phyloP scores from a whole-genome alignment of 2,329 filamentous ascomycete species.

The Bipolaris zeicola region DNA sequence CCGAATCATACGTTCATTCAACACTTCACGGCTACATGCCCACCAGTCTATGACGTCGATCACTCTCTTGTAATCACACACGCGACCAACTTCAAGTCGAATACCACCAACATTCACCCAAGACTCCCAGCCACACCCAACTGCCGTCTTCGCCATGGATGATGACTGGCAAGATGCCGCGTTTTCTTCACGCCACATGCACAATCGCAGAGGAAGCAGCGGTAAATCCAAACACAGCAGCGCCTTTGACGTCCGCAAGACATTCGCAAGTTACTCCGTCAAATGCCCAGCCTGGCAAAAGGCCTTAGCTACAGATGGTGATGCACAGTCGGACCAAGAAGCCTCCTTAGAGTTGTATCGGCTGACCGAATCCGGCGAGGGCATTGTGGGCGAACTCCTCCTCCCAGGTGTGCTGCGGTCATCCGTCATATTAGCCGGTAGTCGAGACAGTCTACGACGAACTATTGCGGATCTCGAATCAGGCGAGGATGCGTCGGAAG shows the following conservation, averaged over 20 bases:
- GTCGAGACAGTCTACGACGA: slow-evolving; percentile 18
- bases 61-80: not conserved
- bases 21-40: not conserved
- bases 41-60: slow-evolving; percentile 10
- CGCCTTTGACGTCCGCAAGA: slow-evolving; percentile 31
- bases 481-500: not conserved
- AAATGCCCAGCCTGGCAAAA: slow-evolving; percentile 31
- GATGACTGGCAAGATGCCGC: slow-evolving; percentile 34
- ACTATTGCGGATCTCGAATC: slow-evolving; percentile 13
- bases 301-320: not conserved
- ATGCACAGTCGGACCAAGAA: slow-evolving; percentile 7
- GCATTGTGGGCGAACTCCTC: slow-evolving; percentile 25
- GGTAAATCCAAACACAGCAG: slow-evolving; percentile 17
- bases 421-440: slow-evolving; percentile 26
- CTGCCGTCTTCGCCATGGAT: not conserved
- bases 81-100: not conserved
- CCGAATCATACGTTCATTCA: not conserved
- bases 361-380: slow-evolving; percentile 25
- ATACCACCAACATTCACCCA: not conserved
- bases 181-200: slow-evolving; percentile 32
- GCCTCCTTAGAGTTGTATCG: slow-evolving; percentile 28
- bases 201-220: slow-evolving; percentile 24
- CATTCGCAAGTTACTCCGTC: slow-evolving; percentile 30
- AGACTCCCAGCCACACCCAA: not conserved
- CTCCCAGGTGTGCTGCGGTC: slow-evolving; percentile 24